phyloP scores from a whole-genome alignment of 441 rosid genomes.

The Gossypium lobatum region DNA sequence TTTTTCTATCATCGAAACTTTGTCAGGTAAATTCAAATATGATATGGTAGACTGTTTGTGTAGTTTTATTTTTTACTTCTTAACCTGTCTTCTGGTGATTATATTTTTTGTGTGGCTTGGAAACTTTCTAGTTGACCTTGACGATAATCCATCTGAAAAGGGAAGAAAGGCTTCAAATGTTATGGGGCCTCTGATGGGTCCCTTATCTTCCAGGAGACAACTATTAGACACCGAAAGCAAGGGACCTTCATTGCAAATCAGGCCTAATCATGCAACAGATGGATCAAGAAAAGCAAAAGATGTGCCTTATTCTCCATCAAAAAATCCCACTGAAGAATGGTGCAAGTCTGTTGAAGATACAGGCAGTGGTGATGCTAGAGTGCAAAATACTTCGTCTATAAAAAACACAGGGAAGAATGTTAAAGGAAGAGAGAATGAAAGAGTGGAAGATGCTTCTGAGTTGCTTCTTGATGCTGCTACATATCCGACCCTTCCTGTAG shows the following conservation, averaged over 20 bases:
- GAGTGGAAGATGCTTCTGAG: constrained; percentile 35
- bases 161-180: constrained; percentile 35
- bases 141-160: constrained; percentile 48
- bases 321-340: constrained; percentile 35
- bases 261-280: constrained; percentile 33
- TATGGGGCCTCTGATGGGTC: constrained; percentile 26
- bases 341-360: constrained; percentile 32
- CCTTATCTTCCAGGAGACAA: constrained; percentile 40
- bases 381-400: constrained; percentile 19
- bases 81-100: constrained; percentile 15
- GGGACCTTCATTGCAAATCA: constrained; percentile 37
- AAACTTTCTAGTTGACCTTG: constrained; percentile 48
- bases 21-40: constrained; percentile 60
- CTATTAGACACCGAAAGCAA: constrained; percentile 33
- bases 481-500: constrained; percentile 55
- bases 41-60: constrained; percentile 11
- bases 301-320: constrained; percentile 30
- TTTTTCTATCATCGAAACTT: constrained; percentile 85
- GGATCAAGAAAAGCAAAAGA: constrained; percentile 38
- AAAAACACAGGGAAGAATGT: constrained; percentile 28
- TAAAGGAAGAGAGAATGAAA: constrained; percentile 39
- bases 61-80: constrained; percentile 9
- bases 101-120: constrained; percentile 7
- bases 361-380: constrained; percentile 28
- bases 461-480: constrained; percentile 39